Conservation (phyloP, 108 stramenopile species). For the Fragilaria crotonensis region DNA sequence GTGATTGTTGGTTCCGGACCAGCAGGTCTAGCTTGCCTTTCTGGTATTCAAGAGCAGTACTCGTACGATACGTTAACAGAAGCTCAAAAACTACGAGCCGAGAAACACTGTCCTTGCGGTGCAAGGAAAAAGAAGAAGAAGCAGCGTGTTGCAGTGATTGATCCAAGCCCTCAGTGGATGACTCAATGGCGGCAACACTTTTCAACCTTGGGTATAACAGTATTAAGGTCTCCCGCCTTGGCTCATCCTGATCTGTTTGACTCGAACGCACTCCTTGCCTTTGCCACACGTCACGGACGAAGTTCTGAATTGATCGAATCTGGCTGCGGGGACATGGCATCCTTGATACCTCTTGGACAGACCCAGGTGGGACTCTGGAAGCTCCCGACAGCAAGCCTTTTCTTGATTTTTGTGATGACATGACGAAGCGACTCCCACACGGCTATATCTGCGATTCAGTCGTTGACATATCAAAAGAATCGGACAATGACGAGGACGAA, state of each 20-base stretch:
- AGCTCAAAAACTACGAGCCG: constrained; percentile 18
- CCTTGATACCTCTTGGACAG: constrained; percentile 33
- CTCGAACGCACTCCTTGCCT: constrained; percentile 37
- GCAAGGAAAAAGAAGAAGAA: not conserved
- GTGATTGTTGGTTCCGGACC: constrained; percentile 67
- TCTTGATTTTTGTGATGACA: constrained; percentile 52
- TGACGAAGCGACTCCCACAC: constrained; percentile 24
- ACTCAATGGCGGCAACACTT: constrained; percentile 43
- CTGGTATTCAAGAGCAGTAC: constrained; percentile 43
- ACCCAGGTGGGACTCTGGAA: constrained; percentile 62
- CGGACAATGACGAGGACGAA: not conserved
- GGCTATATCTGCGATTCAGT: constrained; percentile 25
- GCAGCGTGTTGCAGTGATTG: constrained; percentile 41
- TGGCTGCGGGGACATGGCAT: constrained; percentile 30
- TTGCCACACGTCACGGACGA: constrained; percentile 39
- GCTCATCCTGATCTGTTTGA: constrained; percentile 68
- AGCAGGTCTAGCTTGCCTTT: constrained; percentile 47
- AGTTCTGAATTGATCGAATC: constrained; percentile 44
- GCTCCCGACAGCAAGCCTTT: constrained; percentile 46
- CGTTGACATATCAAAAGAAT: constrained; percentile 17
- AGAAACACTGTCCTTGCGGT: not conserved
- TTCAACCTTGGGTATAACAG: constrained; percentile 36
- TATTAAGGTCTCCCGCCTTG: constrained; percentile 54
- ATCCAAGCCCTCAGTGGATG: constrained; percentile 45
- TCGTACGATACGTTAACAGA: constrained; percentile 30